Conservation (phyloP, 495 filamentous ascomycete species). For the Neurospora sp. region DNA sequence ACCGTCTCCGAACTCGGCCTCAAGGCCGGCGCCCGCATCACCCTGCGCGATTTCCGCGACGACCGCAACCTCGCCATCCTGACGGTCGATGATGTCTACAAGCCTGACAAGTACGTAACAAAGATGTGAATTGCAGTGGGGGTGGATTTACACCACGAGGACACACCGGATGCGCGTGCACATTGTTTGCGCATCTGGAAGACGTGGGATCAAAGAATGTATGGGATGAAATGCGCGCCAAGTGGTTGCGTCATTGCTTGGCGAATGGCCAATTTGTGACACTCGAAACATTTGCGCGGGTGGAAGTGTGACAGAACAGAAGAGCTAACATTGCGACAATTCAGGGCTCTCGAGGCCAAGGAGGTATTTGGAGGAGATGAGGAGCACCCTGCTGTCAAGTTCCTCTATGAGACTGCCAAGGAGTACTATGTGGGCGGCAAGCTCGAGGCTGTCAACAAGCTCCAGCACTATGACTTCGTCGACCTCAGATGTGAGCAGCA, state of each 20-base stretch:
- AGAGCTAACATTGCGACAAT: conserved; percentile 1
- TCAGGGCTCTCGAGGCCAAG: conserved; percentile 75
- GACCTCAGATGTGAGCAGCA: conserved; percentile 65
- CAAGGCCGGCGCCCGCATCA: conserved; percentile 68
- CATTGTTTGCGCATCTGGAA: conserved; percentile 16
- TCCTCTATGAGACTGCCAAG: conserved; percentile 65
- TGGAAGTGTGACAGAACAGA: neutral
- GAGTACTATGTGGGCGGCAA: conserved; percentile 94
- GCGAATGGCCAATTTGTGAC: conserved; percentile 7
- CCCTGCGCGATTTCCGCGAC: conserved; percentile 91
- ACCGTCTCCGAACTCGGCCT: conserved; percentile 62
- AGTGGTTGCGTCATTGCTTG: conserved; percentile 20
- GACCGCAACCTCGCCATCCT: conserved; percentile 92
- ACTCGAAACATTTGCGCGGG: neutral
- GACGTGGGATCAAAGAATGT: neutral
- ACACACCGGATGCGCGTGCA: conserved; percentile 26
- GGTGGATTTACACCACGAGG: neutral
- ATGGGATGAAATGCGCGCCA: conserved; percentile 9
- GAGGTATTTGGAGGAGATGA: conserved; percentile 91
- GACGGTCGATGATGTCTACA: conserved; percentile 92
- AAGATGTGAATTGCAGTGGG: conserved; percentile 3
- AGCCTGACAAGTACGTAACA: conserved; percentile 77
- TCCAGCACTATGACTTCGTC: conserved; percentile 98
- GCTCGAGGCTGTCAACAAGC: conserved; percentile 83
- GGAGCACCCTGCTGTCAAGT: conserved; percentile 86